These are phyloP conservation scores for Endoconidiophora polonica DNA, from an alignment of 2,329 filamentous ascomycete species.

Conservation along the genomic window DNA sequence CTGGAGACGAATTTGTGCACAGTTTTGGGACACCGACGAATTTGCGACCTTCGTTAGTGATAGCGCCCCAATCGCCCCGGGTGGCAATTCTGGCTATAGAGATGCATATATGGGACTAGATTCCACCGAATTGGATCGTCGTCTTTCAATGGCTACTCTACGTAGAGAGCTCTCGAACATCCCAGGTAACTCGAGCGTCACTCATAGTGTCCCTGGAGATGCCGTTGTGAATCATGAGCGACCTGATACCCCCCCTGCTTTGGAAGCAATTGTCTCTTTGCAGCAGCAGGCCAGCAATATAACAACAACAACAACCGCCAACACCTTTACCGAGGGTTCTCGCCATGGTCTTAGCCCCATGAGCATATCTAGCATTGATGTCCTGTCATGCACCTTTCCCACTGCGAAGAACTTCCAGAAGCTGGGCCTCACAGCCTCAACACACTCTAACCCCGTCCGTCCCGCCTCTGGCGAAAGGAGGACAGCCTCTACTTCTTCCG, in stretches of 20 bases:
- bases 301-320: background rate
- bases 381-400: constrained; percentile 48
- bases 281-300: background rate
- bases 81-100: constrained; percentile 50
- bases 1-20: constrained; percentile 77
- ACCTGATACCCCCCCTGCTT: constrained; percentile 2
- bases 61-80: constrained; percentile 55
- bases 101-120: constrained; percentile 24
- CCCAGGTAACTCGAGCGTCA: background rate
- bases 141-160: constrained; percentile 6
- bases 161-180: constrained; percentile 5
- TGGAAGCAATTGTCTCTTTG: background rate
- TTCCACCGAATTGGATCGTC: background rate
- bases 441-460: constrained; percentile 23
- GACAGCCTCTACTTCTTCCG: constrained; percentile 21
- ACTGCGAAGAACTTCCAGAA: constrained; percentile 28
- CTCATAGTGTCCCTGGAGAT: constrained; percentile 1
- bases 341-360: constrained; percentile 22
- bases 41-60: constrained; percentile 33
- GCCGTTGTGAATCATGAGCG: constrained; percentile 1
- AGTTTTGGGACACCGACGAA: constrained; percentile 71
- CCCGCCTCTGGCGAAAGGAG: constrained; percentile 22
- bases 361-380: constrained; percentile 42
- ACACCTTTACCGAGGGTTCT: background rate
- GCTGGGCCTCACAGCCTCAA: constrained; percentile 6